Evolutionary conservation across 106 monocot genomes (phyloP), one percentile per base, ranked within the genome.

Genomic region (Acanthochlamys bracteata): DNA sequence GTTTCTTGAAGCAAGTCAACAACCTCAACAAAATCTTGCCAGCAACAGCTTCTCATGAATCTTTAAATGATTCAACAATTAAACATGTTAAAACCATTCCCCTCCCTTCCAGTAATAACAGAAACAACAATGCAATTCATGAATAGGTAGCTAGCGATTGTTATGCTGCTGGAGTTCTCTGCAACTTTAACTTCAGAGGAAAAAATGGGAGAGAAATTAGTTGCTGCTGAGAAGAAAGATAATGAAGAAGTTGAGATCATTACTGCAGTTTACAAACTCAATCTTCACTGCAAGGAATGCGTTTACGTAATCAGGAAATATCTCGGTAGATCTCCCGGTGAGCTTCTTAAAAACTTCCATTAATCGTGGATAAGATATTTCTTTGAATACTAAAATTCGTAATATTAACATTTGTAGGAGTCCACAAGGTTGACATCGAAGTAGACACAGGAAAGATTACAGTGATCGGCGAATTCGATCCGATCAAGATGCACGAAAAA

Each of bases 271-370:
- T 93, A 93, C 69, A 93, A 79, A 39, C 76, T 89, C 54, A 63
- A 86, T 27, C 59, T 93, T 46, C 93, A 93, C 61, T 93, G 89
- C 74, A 49, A 63, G 4, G 73, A 77, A 62, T 93, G 93, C 17
- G 83, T 74, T 19, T 55, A 59, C 20, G 52, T 55, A 3, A 55
- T 93, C 40, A 75, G 81, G 76, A 78, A 79, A 59, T 47, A 63
- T 10, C 65, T 89, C 59, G 55, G 42, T 9, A 72, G 67, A 68
- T 64, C 63, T 20, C 63, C 71, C 51, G 83, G 85, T 83, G 19
- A 47, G 7, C n/a, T n/a, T 41, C 39, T 10, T 45, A 11, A 15
- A 9, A 45, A 9, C 15, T 42, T 10, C 22, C 14, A 11, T 20
- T 63, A 20, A 8, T 43, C 13, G 52, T 8, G 42, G 21, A 7